Conservation (phyloP, 2,329 filamentous ascomycete genomes). For the Aspergillus bombycis region DNA sequence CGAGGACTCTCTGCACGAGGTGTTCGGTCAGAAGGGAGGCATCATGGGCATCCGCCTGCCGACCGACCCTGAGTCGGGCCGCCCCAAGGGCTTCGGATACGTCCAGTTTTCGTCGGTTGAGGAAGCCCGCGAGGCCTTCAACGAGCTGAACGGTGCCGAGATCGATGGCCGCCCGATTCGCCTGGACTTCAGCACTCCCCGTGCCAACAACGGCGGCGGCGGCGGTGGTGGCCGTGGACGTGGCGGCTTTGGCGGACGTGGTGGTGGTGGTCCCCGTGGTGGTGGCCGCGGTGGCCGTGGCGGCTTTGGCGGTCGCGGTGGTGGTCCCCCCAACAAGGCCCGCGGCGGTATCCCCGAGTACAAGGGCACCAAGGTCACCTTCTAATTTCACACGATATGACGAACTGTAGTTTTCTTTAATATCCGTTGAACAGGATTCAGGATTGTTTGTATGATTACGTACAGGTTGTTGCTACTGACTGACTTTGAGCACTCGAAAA, state of each 20-base stretch:
- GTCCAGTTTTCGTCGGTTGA: slow-evolving; percentile 81
- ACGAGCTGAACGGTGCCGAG: slow-evolving; percentile 70
- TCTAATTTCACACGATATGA: slow-evolving; percentile 45
- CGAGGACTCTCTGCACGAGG: slow-evolving; percentile 72
- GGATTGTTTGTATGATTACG: slow-evolving; percentile 15
- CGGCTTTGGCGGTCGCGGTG: slow-evolving; percentile 46
- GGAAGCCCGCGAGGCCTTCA: slow-evolving; percentile 76
- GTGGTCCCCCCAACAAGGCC: slow-evolving; percentile 53
- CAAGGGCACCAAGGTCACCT: slow-evolving; percentile 79
- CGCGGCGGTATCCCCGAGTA: slow-evolving; percentile 65
- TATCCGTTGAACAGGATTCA: slow-evolving; percentile 1
- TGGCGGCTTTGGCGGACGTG: slow-evolving; percentile 52
- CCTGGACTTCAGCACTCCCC: slow-evolving; percentile 77
- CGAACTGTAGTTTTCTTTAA: background rate
- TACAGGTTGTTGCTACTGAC: slow-evolving; percentile 7
- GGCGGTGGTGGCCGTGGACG: slow-evolving; percentile 50
- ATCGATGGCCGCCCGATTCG: slow-evolving; percentile 75
- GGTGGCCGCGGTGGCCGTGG: slow-evolving; percentile 46
- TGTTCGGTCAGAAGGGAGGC: slow-evolving; percentile 71
- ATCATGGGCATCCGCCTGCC: slow-evolving; percentile 83
- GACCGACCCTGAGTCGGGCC: slow-evolving; percentile 81
- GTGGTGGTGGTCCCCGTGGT: slow-evolving; percentile 55
- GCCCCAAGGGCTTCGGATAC: slow-evolving; percentile 91
- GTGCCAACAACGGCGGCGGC: slow-evolving; percentile 59
- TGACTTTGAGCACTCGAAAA: slow-evolving; percentile 11